Evolutionary conservation across 1,284 basidiomycete species (phyloP).

Genomic region (Ganoderma sp.): DNA sequence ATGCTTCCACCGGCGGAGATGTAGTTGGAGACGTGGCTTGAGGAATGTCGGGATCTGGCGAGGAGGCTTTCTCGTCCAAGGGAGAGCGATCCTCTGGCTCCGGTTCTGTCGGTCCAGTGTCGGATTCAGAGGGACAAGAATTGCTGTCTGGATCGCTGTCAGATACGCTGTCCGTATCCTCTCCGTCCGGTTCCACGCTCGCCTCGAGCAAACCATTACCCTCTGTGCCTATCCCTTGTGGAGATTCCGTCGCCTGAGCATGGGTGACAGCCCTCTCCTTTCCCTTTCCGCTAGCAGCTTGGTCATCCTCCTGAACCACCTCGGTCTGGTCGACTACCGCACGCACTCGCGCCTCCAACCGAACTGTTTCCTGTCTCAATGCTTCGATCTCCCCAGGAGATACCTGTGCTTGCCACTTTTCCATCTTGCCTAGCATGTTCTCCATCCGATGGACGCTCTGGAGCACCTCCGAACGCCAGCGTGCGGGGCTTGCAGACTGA

Average conservation of each 20-base stretch:
- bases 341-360: constrained; percentile 27
- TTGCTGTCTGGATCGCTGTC: constrained; percentile 23
- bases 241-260: not conserved
- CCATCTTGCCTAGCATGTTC: constrained; percentile 28
- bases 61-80: constrained; percentile 10
- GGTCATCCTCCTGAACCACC: constrained; percentile 3
- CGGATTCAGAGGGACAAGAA: constrained; percentile 23
- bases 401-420: constrained; percentile 28
- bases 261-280: not conserved
- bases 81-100: constrained; percentile 18
- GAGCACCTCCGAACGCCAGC: constrained; percentile 29
- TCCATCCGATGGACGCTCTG: constrained; percentile 31
- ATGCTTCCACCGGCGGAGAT: not conserved
- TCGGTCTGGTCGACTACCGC: constrained; percentile 25
- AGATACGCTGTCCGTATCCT: constrained; percentile 22
- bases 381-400: constrained; percentile 27
- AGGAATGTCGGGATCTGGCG: not conserved
- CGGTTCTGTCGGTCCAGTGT: constrained; percentile 26
- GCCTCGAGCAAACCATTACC: constrained; percentile 5
- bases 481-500: constrained; percentile 14
- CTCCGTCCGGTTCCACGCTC: constrained; percentile 8
- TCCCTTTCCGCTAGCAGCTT: not conserved
- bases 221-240: not conserved
- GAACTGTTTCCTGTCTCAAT: constrained; percentile 25
- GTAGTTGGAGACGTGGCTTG: not conserved